These are phyloP conservation scores for Brassica incana DNA, from an alignment of 345 rosid genomes.

Conservation along the genomic window DNA sequence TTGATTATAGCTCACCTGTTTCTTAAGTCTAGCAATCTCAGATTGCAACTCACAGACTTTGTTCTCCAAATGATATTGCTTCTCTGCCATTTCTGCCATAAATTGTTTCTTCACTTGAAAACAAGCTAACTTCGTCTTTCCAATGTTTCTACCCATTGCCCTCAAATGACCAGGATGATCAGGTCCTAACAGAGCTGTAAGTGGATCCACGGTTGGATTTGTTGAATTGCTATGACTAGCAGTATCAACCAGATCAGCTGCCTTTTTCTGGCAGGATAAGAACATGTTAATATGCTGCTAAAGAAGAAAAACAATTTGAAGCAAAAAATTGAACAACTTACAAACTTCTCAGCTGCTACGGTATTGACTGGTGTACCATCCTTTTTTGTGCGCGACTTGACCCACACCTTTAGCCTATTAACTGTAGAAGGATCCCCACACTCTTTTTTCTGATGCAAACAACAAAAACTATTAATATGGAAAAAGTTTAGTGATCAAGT, in stretches of 20 bases:
- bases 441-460: not conserved
- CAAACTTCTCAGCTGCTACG: not conserved
- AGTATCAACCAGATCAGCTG: not conserved
- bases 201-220: not conserved
- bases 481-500: not conserved
- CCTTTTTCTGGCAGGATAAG: not conserved
- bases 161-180: not conserved
- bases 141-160: slow-evolving; percentile 2
- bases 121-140: not conserved
- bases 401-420: not conserved
- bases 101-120: not conserved
- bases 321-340: not conserved
- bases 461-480: not conserved
- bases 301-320: not conserved
- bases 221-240: not conserved
- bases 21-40: not conserved
- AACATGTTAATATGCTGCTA: not conserved
- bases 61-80: not conserved
- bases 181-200: not conserved
- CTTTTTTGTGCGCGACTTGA: not conserved
- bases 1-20: not conserved
- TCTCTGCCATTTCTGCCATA: not conserved
- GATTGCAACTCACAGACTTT: not conserved
- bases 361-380: not conserved
- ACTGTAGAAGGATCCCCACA: not conserved